phyloP scores from a whole-genome alignment of 2,329 filamentous ascomycete species.

The Fusarium pilosicola region DNA sequence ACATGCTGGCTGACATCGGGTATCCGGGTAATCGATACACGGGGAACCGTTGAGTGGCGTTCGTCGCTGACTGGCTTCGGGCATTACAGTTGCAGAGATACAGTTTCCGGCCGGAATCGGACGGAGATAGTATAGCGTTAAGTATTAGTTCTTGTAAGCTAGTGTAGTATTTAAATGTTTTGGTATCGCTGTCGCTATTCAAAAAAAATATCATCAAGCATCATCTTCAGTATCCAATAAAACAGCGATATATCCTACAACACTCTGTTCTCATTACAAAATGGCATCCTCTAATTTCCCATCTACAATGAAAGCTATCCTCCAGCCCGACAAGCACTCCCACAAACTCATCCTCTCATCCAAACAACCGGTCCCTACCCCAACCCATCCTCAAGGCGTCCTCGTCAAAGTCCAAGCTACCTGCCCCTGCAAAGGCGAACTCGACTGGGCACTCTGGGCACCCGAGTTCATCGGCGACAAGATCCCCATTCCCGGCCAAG shows the following conservation, averaged over 20 bases:
- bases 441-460: slow-evolving; percentile 44
- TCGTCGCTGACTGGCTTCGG: background rate
- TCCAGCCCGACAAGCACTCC: slow-evolving; percentile 27
- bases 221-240: background rate
- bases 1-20: background rate
- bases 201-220: fast-evolving
- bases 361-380: slow-evolving; percentile 25
- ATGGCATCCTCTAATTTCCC: slow-evolving; percentile 10
- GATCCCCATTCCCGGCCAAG: slow-evolving; percentile 48
- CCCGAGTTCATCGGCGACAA: slow-evolving; percentile 37
- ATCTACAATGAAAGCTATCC: slow-evolving; percentile 21
- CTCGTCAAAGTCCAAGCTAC: slow-evolving; percentile 49
- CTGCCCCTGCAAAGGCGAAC: slow-evolving; percentile 46
- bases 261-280: fast-evolving
- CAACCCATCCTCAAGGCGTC: slow-evolving; percentile 39
- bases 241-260: fast-evolving
- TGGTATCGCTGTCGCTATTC: background rate
- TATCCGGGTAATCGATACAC: background rate
- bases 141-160: fast-evolving
- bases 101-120: background rate
- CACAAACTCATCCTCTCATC: slow-evolving; percentile 21
- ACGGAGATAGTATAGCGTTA: fast-evolving
- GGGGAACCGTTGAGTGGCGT: background rate
- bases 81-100: background rate
- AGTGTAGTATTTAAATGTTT: background rate